Conservation (phyloP, 2,329 filamentous ascomycete genomes). For the Phyllosticta citriasiana region DNA sequence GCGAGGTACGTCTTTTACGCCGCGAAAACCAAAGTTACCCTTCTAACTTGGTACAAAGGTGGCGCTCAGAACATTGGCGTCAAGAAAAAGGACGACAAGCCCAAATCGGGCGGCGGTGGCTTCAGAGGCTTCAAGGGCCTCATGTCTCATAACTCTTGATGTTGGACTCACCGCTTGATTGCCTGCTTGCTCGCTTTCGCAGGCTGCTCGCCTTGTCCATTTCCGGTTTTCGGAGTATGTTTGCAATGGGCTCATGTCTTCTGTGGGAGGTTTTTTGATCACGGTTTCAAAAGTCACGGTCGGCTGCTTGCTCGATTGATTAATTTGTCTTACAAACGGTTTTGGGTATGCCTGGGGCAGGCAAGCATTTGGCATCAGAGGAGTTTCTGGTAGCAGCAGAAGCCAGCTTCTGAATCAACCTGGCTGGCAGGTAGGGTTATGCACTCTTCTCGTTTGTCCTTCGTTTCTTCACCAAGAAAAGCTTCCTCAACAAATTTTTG, state of each 20-base stretch:
- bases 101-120: slow-evolving; percentile 5
- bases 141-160: slow-evolving; percentile 8
- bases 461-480: background rate
- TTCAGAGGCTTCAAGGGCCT: slow-evolving; percentile 11
- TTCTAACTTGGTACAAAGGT: slow-evolving; percentile 21
- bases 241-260: background rate
- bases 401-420: background rate
- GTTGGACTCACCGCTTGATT: background rate
- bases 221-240: background rate
- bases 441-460: background rate
- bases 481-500: no score
- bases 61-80: slow-evolving; percentile 46
- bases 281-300: background rate
- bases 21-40: slow-evolving; percentile 2
- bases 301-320: background rate
- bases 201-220: background rate
- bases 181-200: background rate
- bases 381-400: background rate
- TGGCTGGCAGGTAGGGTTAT: background rate
- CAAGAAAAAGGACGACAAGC: slow-evolving; percentile 26
- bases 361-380: background rate
- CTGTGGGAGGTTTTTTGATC: background rate
- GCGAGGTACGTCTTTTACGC: slow-evolving; percentile 36
- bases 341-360: background rate
- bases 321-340: background rate